Evolutionary conservation across 2,329 filamentous ascomycete species (phyloP).

Genomic region (Tolypocladium ophioglossoides): DNA sequence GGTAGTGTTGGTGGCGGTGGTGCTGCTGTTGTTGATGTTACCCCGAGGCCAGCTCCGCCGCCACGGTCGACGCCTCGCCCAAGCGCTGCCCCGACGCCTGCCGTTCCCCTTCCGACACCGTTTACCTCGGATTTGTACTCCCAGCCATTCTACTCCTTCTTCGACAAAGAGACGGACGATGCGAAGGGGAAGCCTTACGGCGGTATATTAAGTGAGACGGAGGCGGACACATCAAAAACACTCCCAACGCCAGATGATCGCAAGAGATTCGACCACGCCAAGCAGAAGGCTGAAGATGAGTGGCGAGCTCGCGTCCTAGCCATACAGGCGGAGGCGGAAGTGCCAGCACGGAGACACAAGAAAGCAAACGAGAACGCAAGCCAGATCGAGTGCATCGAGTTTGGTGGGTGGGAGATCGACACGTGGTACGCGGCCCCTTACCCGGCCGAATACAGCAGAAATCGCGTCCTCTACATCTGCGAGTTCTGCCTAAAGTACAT

Average conservation of each 20-base stretch:
- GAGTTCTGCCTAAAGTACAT: conserved; percentile 99
- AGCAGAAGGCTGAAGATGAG: conserved; percentile 82
- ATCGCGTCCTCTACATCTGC: conserved; percentile 95
- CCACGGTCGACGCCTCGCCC: conserved; percentile 10
- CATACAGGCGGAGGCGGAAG: conserved; percentile 53
- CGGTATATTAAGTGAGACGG: conserved; percentile 77
- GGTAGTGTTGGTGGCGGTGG: not conserved
- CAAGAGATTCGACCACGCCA: conserved; percentile 78
- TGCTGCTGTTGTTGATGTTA: not conserved
- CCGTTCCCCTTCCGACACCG: conserved; percentile 38
- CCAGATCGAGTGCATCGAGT: conserved; percentile 98
- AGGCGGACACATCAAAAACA: conserved; percentile 86
- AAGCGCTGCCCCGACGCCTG: conserved; percentile 5
- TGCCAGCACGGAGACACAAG: conserved; percentile 52
- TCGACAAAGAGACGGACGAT: conserved; percentile 82
- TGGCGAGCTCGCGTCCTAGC: conserved; percentile 60
- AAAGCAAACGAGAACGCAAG: conserved; percentile 81
- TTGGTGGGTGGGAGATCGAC: conserved; percentile 95
- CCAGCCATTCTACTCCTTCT: conserved; percentile 78
- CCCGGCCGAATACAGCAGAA: conserved; percentile 94
- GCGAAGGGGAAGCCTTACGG: conserved; percentile 90
- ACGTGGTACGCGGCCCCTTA: conserved; percentile 99
- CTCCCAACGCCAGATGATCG: conserved; percentile 72
- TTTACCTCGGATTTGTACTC: conserved; percentile 51
- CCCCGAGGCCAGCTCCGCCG: conserved; percentile 13